Conservation (phyloP, 805 yeast species). For the Yamadazyma tumulicola region DNA sequence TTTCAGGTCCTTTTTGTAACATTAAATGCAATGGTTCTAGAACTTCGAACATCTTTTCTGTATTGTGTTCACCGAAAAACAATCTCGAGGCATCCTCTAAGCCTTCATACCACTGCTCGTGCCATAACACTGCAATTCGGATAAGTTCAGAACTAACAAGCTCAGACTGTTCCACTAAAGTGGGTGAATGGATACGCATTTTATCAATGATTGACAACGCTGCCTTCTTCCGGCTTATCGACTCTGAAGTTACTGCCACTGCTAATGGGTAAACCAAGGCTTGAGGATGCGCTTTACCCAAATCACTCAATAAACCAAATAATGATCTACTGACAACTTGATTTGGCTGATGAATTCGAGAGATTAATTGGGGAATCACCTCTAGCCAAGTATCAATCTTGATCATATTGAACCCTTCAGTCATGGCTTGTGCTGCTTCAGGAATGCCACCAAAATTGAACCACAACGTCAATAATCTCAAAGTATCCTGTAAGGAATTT, state of each 20-base stretch:
- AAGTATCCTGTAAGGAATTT: conserved; percentile 87
- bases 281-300: conserved; percentile 96
- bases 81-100: conserved; percentile 93
- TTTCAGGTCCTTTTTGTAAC: conserved; percentile 84
- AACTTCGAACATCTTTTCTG: conserved; percentile 90
- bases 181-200: conserved; percentile 84
- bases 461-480: conserved; percentile 89
- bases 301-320: conserved; percentile 73
- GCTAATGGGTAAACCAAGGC: conserved; percentile 93
- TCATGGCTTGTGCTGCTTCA: conserved; percentile 86
- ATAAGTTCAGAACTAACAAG: conserved; percentile 91
- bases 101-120: conserved; percentile 97
- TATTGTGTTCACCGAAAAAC: conserved; percentile 91
- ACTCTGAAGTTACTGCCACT: conserved; percentile 93
- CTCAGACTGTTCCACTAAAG: conserved; percentile 86
- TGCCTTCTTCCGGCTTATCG: conserved; percentile 83
- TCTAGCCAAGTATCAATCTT: conserved; percentile 92
- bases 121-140: conserved; percentile 95
- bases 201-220: conserved; percentile 89
- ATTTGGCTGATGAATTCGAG: conserved; percentile 95
- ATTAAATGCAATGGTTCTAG: conserved; percentile 84
- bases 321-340: conserved; percentile 77
- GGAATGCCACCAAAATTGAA: conserved; percentile 92
- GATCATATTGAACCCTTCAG: conserved; percentile 86
- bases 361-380: conserved; percentile 91